Evolutionary conservation across 139 green algal species (phyloP).

Genomic region (Mychonastes homosphaera): DNA sequence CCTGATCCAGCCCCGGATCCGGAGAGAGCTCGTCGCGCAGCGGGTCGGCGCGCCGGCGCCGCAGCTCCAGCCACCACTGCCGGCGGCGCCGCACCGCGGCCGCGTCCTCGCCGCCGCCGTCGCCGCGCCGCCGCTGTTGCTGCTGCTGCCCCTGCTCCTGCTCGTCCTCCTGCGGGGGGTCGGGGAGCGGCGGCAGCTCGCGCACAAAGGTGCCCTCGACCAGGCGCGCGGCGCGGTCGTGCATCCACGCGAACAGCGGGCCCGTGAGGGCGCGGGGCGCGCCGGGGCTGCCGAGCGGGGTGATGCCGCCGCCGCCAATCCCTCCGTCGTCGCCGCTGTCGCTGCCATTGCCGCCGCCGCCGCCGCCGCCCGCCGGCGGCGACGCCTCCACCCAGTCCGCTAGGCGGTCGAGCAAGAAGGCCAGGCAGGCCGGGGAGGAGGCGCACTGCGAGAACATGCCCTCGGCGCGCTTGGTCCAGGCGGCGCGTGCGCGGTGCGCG

Average conservation of each 20-base stretch:
- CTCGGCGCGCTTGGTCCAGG: constrained; percentile 11
- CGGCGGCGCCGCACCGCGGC: not conserved
- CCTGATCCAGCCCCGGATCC: not conserved
- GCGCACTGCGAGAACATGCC: constrained; percentile 7
- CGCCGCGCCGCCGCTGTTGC: not conserved
- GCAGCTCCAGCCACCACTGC: not conserved
- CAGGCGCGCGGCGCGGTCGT: no score
- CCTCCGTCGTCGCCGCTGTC: no score
- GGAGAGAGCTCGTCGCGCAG: not conserved
- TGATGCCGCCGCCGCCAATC: no score
- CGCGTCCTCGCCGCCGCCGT: not conserved
- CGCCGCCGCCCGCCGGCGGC: not conserved
- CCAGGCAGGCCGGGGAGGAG: not conserved
- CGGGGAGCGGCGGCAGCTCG: no score
- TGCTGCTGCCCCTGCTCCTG: not conserved
- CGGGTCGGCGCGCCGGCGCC: not conserved
- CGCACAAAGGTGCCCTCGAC: no score
- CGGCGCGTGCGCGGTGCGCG: not conserved
- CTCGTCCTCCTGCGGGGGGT: not conserved
- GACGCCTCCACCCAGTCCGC: not conserved
- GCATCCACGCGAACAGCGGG: not conserved
- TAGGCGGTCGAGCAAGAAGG: constrained; percentile 18
- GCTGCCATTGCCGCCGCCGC: not conserved
- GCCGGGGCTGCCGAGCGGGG: no score
- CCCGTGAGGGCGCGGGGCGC: no score